Evolutionary conservation across 805 yeast species (phyloP), one percentile per base, ranked within the genome.

Genomic region (Candida nonsorbophila): DNA sequence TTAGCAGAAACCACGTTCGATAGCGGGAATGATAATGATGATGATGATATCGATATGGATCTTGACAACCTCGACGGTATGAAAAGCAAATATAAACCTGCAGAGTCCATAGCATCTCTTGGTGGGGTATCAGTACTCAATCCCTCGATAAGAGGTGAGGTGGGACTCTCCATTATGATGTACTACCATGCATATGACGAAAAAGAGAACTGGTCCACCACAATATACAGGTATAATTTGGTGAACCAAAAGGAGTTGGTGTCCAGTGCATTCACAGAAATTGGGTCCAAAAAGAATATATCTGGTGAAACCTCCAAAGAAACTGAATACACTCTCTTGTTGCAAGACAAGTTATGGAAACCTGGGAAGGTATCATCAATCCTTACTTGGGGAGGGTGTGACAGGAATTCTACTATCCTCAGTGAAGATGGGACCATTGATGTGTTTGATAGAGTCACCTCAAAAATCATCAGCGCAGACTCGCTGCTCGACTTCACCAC

Each of bases 401-500:
- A n/a, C 5, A 16, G 14, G 11, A 16, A 17, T 4, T 12, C 22
- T n/a, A n/a, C n/a, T n/a, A n/a, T 6, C 25, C 23, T 9, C 29
- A 28, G 60, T 25, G 58, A 58, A 11, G 57, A 57, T 39, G 81
- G 81, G 1, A 37, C 42, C 7, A 44, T 74, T n/a, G 70, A 67
- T 37, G 33, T 72, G 2, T 44, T 77, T 24, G 62, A 67, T 24
- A 56, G 79, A 24, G 35, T 16, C 28, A 9, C 39, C 44, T 19
- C 66, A 72, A 2, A 16, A 41, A 1, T 31, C 75, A 4, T 44
- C 62, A n/a, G n/a, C n/a, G n/a, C n/a, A n/a, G n/a, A n/a, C n/a
- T n/a, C n/a, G n/a, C n/a, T n/a, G n/a, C n/a, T n/a, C n/a, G n/a
- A n/a, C n/a, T n/a, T n/a, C n/a, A n/a, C n/a, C n/a, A n/a, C n/a